phyloP scores from a whole-genome alignment of 2,329 filamentous ascomycete species.

The Penicillium sp. region DNA sequence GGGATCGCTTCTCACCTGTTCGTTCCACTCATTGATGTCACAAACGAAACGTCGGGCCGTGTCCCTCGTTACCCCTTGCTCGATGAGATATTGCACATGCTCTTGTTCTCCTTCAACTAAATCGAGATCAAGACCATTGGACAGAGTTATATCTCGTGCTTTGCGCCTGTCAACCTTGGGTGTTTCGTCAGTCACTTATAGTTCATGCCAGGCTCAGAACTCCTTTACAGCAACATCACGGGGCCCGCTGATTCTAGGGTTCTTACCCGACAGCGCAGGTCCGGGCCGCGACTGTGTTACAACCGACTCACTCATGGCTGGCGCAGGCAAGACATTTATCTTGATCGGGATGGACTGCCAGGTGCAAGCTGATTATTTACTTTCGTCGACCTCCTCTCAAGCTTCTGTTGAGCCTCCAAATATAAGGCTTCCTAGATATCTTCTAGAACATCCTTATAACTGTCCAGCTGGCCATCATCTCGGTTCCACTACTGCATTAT shows the following conservation, averaged over 20 bases:
- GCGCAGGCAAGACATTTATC: no score
- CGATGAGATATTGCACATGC: conserved; percentile 20
- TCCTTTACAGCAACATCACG: conserved; percentile 25
- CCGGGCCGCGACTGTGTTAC: no score
- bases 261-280: background rate
- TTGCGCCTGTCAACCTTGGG: conserved; percentile 24
- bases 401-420: no score
- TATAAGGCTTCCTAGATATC: no score
- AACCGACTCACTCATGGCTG: no score
- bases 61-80: conserved; percentile 20
- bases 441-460: no score
- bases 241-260: conserved; percentile 16
- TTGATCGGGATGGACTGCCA: no score
- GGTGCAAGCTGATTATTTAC: no score
- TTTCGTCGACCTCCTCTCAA: no score
- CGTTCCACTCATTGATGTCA: conserved; percentile 22
- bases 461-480: no score
- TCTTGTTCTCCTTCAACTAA: conserved; percentile 22
- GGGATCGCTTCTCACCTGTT: background rate
- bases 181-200: conserved; percentile 17
- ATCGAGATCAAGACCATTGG: conserved; percentile 24
- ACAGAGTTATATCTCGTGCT: conserved; percentile 21
- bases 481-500: no score
- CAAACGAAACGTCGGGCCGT: conserved; percentile 24
- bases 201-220: conserved; percentile 25